Evolutionary conservation across 805 yeast genomes (phyloP).

Genomic region (Tetrapisispora phaffii): DNA sequence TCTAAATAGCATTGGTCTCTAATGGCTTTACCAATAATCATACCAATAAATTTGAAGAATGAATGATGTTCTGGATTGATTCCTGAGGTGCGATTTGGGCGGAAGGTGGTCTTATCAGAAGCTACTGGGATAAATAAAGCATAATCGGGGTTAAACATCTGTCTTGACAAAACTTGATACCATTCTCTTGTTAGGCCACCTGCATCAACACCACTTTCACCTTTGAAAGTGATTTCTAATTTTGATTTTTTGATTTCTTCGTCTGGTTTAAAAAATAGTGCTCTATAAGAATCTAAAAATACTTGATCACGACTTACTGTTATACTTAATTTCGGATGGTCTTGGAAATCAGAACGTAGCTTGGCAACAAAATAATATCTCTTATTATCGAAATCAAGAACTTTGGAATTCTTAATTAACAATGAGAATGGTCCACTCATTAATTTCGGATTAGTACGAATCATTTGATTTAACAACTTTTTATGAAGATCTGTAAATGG

Average conservation of each 20-base stretch:
- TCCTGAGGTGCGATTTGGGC: constrained; percentile 86
- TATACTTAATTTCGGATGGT: constrained; percentile 44
- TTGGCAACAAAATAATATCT: constrained; percentile 72
- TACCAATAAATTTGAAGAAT: constrained; percentile 88
- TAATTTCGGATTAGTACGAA: constrained; percentile 77
- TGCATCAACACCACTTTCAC: constrained; percentile 95
- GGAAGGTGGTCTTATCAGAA: constrained; percentile 86
- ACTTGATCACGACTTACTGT: constrained; percentile 81
- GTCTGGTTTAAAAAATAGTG: constrained; percentile 66
- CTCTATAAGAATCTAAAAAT: constrained; percentile 79
- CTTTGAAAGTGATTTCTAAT: constrained; percentile 73
- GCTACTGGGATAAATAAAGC: constrained; percentile 88
- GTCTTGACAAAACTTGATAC: constrained; percentile 89
- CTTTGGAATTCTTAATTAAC: constrained; percentile 78
- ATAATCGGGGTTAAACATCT: constrained; percentile 92
- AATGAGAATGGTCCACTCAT: constrained; percentile 94
- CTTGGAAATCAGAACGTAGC: constrained; percentile 42
- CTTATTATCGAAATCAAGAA: constrained; percentile 90
- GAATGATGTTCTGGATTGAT: constrained; percentile 89
- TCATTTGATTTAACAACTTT: constrained; percentile 82
- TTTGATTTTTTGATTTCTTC: constrained; percentile 65
- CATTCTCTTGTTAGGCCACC: constrained; percentile 98
- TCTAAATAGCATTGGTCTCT: constrained; percentile 78
- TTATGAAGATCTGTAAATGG: constrained; percentile 84
- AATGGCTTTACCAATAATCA: constrained; percentile 89